These are phyloP conservation scores for Penicillium sclerotiorum DNA, from an alignment of 2,329 filamentous ascomycete genomes.

Conservation along the genomic window DNA sequence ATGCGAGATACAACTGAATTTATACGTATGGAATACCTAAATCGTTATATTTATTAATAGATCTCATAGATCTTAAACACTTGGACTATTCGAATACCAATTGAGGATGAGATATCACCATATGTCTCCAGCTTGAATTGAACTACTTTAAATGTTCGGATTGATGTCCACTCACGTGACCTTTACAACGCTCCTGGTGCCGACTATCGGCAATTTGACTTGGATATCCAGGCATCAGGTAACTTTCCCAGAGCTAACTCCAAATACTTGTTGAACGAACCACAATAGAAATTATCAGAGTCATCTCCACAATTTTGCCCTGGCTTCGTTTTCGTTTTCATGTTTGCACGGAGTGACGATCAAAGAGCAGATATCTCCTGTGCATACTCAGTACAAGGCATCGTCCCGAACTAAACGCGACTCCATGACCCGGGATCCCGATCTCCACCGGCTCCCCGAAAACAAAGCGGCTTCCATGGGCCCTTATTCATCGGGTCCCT, in stretches of 20 bases:
- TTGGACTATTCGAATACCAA: no score
- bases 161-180: not conserved
- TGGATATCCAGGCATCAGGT: no score
- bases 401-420: not conserved
- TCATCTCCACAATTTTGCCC: no score
- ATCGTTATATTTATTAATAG: no score
- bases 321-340: not conserved
- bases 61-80: no score
- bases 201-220: slow-evolving; percentile 6
- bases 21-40: not conserved
- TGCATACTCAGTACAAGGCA: no score
- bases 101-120: no score
- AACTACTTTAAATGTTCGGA: not conserved
- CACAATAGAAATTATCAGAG: no score
- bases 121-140: not conserved
- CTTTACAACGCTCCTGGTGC: no score
- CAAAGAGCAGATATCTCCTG: not conserved
- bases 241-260: not conserved
- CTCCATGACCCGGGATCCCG: slow-evolving; percentile 1
- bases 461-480: not conserved
- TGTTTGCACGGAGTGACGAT: no score
- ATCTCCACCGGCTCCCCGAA: slow-evolving; percentile 8
- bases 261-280: no score
- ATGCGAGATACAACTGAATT: not conserved
- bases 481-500: not conserved